Evolutionary conservation across 2,329 filamentous ascomycete species (phyloP).

Genomic region (Colletotrichum orbiculare): DNA sequence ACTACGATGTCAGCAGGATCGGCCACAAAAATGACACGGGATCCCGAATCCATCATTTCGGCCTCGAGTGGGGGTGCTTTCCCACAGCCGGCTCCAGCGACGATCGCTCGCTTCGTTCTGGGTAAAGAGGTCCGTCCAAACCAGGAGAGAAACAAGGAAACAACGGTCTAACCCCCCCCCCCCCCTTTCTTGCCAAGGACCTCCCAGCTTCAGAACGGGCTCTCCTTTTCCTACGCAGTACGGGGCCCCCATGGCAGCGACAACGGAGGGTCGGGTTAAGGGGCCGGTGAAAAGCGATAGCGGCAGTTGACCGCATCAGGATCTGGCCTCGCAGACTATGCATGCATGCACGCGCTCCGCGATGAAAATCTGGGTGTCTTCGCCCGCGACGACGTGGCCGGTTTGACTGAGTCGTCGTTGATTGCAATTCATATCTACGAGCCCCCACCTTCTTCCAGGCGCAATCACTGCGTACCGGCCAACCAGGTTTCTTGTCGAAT

Average conservation of each 20-base stretch:
- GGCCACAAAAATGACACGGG: conserved; percentile 2
- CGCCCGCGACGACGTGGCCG: conserved; percentile 5
- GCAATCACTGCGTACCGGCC: not conserved
- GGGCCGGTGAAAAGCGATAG: conserved; percentile 24
- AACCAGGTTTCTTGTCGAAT: conserved; percentile 17
- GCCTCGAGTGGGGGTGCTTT: conserved; percentile 12
- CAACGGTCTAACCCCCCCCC: not conserved
- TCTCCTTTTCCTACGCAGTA: conserved; percentile 20
- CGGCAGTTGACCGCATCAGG: conserved; percentile 32
- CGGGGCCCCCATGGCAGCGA: conserved; percentile 24
- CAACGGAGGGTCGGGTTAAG: conserved; percentile 28
- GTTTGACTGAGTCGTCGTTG: conserved; percentile 17
- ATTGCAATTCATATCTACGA: conserved; percentile 14
- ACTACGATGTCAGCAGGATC: not conserved
- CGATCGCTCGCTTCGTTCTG: conserved; percentile 14
- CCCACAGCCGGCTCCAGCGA: conserved; percentile 11
- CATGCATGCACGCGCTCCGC: not conserved
- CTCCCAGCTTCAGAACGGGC: conserved; percentile 23
- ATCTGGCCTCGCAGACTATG: conserved; percentile 4
- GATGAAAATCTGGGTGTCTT: not conserved
- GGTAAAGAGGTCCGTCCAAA: conserved; percentile 24
- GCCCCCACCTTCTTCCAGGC: not conserved
- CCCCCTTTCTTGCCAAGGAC: conserved; percentile 9
- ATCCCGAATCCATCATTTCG: conserved; percentile 29
- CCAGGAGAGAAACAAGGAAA: conserved; percentile 28